Base-by-base conservation (phyloP, 192 early-diverging fungal species). In the Physocladia obscura region DNA sequence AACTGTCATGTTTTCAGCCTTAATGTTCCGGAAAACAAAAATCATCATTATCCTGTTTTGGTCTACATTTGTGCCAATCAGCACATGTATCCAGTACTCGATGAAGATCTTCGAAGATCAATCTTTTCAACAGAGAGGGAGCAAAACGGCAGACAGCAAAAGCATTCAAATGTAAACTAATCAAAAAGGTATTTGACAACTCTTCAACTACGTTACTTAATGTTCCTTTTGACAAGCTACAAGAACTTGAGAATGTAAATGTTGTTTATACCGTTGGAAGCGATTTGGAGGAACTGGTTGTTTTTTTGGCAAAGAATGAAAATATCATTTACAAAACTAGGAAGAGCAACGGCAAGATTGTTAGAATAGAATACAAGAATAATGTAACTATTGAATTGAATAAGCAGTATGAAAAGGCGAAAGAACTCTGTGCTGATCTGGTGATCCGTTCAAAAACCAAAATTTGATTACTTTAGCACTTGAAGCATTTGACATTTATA, bases 401-500 rank as follows among this genome's bases (percentile, higher is more conserved):
- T 35, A 59, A 59, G 22, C 27, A 59, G 24, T 59, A 59, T 35
- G 32, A 59, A 32, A 59, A 59, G 35, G 57, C 30, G 11, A 59
- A 59, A 59, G 4, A 22, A 32, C 35, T 59, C 6, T 59, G 57
- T 59, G 57, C 4, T 34, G 8, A 22, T 30, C 11, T 59, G 11
- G 11, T 15, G 32, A 59, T 35, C 22, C 32, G 15, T 36, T 59
- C 32, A 59, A 59, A 30, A 59, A 59, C 34, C 57, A 59, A 59
- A 54, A 54, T 24, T 35, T 59, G 22, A 59, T 59, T 15, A 59
- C 57, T 13, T 35, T 59, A 6, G 57, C 32, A 13, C 22, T 59
- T 59, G 57, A 59, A 59, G 57, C 57, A 36, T 59, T 59, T 27
- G 57, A 59, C 11, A 59, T 24, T 32, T 59, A 59, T 8, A 59